Conservation (phyloP, 345 rosid species). For the Mangifera indica region DNA sequence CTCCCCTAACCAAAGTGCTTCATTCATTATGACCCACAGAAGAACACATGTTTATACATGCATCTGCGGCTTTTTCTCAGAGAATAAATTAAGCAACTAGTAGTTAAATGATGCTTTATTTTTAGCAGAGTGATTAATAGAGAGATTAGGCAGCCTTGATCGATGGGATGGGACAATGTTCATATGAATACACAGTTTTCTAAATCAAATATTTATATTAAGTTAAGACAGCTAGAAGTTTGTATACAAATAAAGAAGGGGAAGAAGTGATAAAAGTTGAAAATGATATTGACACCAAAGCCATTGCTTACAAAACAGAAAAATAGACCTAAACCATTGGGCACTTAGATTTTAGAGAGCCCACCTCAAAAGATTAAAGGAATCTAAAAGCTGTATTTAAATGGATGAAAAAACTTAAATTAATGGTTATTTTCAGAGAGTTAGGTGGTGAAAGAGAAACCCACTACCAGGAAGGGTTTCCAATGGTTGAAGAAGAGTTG, state of each 20-base stretch:
- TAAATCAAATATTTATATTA: slow-evolving; percentile 3
- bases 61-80: slow-evolving; percentile 12
- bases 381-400: slow-evolving; percentile 32
- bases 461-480: slow-evolving; percentile 53
- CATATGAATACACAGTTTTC: background rate
- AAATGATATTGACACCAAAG: background rate
- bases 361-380: slow-evolving; percentile 44
- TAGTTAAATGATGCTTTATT: background rate
- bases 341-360: slow-evolving; percentile 54
- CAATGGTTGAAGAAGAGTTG: slow-evolving; percentile 86
- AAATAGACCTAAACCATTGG: slow-evolving; percentile 38
- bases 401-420: slow-evolving; percentile 28
- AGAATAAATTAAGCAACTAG: slow-evolving; percentile 2
- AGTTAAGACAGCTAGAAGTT: slow-evolving; percentile 19
- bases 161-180: slow-evolving; percentile 12
- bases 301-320: slow-evolving; percentile 41
- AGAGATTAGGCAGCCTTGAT: slow-evolving; percentile 19
- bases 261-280: background rate
- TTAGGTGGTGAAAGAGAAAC: slow-evolving; percentile 91
- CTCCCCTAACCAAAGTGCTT: slow-evolving; percentile 12
- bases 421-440: slow-evolving; percentile 50
- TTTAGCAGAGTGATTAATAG: background rate
- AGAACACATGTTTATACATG: background rate
- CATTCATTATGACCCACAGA: background rate
- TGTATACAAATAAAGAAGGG: background rate